Evolutionary conservation across 192 early-diverging fungal genomes (phyloP), one percentile per base, ranked within the genome.

Genomic region (Backusella tuberculispora): DNA sequence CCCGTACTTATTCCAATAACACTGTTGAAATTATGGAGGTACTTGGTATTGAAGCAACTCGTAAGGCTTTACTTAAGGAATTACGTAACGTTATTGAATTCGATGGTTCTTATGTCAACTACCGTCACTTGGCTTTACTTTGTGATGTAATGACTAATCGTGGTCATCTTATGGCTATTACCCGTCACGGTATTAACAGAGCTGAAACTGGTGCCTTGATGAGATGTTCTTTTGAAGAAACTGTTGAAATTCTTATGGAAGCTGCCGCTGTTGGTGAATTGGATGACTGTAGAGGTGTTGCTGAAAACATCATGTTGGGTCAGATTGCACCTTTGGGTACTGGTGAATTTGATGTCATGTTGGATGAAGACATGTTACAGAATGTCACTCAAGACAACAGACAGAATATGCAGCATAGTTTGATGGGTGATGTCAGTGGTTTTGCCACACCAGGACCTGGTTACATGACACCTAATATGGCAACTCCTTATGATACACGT

Each of bases 141-240:
- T 93, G 93, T 63, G 98, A 99, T 83, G 92, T 96, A 41, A 99
- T 99, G 98, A 97, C 96, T 8, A 90, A 95, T 42, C 89, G 93
- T 29, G 98, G 98, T 63, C 85, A 89, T 63, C 80, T 99, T 75
- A 98, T 97, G 90, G 94, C 98, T 29, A 99, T 99, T 77, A 97
- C 97, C 3, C 93, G 98, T 64, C 97, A 98, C 75, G 98, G 98
- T 80, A 99, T 99, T 81, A 99, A 60, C 8, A 89, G 97, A 46
- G 92, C 96, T 17, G 96, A 97, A 75, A 93, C 96, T 2, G 96
- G 96, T 60, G 96, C 94, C 10, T 83, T 99, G 63, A 95, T 97
- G 87, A 90, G 97, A 45, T 94, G 93, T 71, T 96, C 98, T 10
- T 99, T 99, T 69, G 98, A 99, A 85, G 98, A 99, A 85, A 98